Evolutionary conservation across 75 land plant genomes (phyloP).

Genomic region (Cupressus sempervirens): DNA sequence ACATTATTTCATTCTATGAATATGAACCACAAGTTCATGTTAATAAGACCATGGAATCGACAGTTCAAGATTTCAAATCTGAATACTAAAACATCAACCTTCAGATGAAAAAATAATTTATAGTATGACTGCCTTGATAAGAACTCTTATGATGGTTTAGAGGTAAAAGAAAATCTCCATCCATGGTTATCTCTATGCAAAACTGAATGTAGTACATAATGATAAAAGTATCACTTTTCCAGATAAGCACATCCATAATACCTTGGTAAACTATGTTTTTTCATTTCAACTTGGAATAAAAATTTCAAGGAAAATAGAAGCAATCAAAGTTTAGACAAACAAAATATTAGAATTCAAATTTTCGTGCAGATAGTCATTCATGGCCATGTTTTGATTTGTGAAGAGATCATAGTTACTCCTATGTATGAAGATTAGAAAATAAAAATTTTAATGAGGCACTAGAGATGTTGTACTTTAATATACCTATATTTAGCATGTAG

Average conservation of each 20-base stretch:
- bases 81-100: not conserved
- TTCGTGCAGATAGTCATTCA: no score
- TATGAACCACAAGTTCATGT: not conserved
- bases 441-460: no score
- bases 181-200: not conserved
- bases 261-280: not conserved
- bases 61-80: not conserved
- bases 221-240: not conserved
- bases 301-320: no score
- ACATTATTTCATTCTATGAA: not conserved
- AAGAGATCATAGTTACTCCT: no score
- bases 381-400: no score
- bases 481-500: no score
- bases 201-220: not conserved
- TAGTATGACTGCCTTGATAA: not conserved
- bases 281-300: not conserved
- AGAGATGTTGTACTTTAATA: no score
- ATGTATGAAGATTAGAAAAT: no score
- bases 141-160: not conserved
- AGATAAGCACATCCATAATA: not conserved
- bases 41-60: not conserved
- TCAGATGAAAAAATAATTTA: not conserved
- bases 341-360: no score
- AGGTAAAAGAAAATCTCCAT: not conserved
- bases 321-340: no score